Evolutionary conservation across 345 rosid species (phyloP).

Genomic region (Moringa oleifera): DNA sequence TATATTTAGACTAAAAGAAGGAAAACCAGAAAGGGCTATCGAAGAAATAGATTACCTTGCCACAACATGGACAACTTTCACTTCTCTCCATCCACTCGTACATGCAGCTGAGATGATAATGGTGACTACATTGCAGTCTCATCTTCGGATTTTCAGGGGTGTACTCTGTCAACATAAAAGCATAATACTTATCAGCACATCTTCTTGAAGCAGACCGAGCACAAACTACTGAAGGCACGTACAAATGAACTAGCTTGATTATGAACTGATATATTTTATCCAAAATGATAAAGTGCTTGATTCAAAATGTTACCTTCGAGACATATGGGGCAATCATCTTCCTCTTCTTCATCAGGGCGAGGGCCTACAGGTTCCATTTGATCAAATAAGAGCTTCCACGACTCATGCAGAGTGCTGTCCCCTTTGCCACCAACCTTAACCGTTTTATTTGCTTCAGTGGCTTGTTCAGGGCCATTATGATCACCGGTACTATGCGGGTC

Average conservation of each 20-base stretch:
- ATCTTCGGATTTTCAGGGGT: constrained; percentile 41
- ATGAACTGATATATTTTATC: too few relatives aligned
- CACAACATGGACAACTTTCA: constrained; percentile 43
- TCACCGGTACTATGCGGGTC: too few relatives aligned
- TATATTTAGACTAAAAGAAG: too few relatives aligned
- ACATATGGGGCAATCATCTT: constrained; percentile 45
- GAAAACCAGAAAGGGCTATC: too few relatives aligned
- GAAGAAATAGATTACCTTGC: constrained; percentile 26
- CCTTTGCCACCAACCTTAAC: too few relatives aligned
- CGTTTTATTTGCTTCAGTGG: not conserved
- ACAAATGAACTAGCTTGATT: too few relatives aligned
- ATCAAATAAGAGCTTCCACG: too few relatives aligned
- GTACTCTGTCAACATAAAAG: constrained; percentile 25
- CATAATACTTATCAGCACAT: too few relatives aligned
- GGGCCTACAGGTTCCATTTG: not conserved
- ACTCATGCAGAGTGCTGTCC: too few relatives aligned
- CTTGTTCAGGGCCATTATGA: constrained; percentile 1
- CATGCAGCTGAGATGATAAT: constrained; percentile 48
- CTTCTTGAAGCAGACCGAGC: too few relatives aligned
- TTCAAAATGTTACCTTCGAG: constrained; percentile 35
- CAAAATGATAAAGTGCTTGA: not conserved
- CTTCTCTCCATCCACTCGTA: constrained; percentile 65
- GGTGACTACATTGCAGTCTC: constrained; percentile 35
- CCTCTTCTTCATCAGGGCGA: constrained; percentile 19
- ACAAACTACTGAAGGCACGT: too few relatives aligned